Percentiles rank a stretch among this genome's conserved stretches.
These are phyloP conservation scores for Microbotryum scabiosae DNA, from an alignment of 1,284 basidiomycete genomes.

Conservation along the genomic window DNA sequence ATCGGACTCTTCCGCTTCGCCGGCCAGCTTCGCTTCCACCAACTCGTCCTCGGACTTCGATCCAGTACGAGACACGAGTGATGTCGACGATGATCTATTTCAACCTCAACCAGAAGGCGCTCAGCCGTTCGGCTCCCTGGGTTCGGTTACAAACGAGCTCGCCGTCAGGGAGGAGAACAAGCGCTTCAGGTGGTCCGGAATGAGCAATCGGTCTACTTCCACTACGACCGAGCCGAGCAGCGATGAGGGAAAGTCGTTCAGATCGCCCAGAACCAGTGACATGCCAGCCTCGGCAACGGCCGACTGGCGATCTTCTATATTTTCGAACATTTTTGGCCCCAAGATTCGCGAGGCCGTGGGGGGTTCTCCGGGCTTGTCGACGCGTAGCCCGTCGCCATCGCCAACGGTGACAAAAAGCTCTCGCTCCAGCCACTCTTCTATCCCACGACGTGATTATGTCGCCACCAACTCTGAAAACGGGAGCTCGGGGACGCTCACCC, in stretches of 20 bases:
- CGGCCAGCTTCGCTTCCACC: not conserved
- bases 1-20: too few species aligned
- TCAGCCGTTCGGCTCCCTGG: too few species aligned
- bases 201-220: not conserved
- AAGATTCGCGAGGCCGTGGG: conserved; percentile 12
- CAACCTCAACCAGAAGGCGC: too few species aligned
- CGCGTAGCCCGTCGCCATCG: not conserved
- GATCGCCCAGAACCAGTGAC: not conserved
- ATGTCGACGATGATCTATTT: not conserved
- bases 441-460: not conserved
- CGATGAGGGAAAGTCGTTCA: not conserved
- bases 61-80: too few species aligned
- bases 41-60: not conserved
- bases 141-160: too few species aligned
- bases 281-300: not conserved
- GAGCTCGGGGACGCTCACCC: not conserved
- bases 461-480: not conserved
- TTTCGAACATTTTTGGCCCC: too few species aligned
- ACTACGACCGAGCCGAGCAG: not conserved
- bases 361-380: not conserved
- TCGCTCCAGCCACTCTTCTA: too few species aligned
- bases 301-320: too few species aligned
- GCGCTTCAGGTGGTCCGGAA: conserved; percentile 17
- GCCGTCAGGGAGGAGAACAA: conserved; percentile 11
- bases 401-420: not conserved